Percentiles rank a stretch among this genome's conserved stretches.
phyloP scores from a whole-genome alignment of 2,329 filamentous ascomycete genomes.

The Beauveria caledonica region DNA sequence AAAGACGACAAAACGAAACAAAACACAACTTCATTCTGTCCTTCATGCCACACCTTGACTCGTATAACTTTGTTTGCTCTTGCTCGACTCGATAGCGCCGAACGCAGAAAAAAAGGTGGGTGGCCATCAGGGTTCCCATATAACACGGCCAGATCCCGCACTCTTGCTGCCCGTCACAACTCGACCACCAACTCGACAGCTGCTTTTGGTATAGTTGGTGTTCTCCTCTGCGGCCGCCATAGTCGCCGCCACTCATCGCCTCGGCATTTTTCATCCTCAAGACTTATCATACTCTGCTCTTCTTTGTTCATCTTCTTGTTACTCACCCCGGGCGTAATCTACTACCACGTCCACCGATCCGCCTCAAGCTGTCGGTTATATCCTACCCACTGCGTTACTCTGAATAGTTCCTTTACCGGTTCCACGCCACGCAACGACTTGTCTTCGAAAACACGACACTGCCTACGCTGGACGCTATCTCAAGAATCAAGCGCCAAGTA shows the following conservation, averaged over 20 bases:
- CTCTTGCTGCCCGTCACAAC: neutral
- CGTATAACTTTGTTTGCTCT: too few relatives aligned
- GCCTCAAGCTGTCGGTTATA: neutral
- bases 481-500: neutral
- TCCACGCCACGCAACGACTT: neutral
- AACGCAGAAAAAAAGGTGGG: neutral
- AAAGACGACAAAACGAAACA: too few relatives aligned
- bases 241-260: neutral
- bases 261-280: neutral
- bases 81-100: too few relatives aligned
- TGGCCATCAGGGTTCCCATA: constrained; percentile 8
- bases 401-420: neutral
- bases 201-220: neutral
- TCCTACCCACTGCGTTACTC: neutral
- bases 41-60: too few relatives aligned
- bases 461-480: neutral
- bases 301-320: neutral
- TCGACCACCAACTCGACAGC: neutral
- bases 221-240: neutral
- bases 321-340: neutral
- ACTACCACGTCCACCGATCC: neutral
- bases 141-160: neutral
- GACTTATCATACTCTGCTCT: neutral
- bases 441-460: neutral
- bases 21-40: too few relatives aligned